A percentile compares a stretch with the other conserved stretches of the same genome.
phyloP scores from a whole-genome alignment of 306 rosid genomes.

The Castanopsis chinensis region DNA sequence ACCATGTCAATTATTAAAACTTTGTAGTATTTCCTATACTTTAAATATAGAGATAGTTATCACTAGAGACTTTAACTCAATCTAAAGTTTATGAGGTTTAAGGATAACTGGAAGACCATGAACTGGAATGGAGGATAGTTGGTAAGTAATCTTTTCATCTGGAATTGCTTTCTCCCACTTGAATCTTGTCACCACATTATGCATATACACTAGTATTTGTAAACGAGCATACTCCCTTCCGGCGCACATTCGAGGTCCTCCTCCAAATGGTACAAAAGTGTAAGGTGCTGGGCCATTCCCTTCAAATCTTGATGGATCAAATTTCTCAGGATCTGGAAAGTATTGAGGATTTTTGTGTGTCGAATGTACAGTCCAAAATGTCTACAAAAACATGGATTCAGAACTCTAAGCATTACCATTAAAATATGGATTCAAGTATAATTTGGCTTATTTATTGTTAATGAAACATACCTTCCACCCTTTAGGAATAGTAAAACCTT shows the following conservation, averaged over 20 bases:
- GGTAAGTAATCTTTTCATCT: slow-evolving; percentile 23
- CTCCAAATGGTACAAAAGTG: slow-evolving; percentile 37
- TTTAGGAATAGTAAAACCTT: slow-evolving; percentile 39
- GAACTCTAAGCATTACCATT: too few species aligned
- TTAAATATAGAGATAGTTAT: too few species aligned
- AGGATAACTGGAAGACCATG: slow-evolving; percentile 32
- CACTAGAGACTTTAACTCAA: too few species aligned
- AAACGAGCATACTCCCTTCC: slow-evolving; percentile 30
- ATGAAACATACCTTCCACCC: slow-evolving; percentile 39
- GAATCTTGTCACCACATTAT: slow-evolving; percentile 32
- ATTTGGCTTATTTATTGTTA: too few species aligned
- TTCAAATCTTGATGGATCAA: slow-evolving; percentile 51
- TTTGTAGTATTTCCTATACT: too few species aligned
- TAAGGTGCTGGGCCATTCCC: slow-evolving; percentile 31
- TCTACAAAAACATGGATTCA: slow-evolving; percentile 9
- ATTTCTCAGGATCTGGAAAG: slow-evolving; percentile 34
- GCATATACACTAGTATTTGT: slow-evolving; percentile 36
- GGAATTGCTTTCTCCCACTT: slow-evolving; percentile 29
- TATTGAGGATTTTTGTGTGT: slow-evolving; percentile 26
- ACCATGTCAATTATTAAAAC: too few species aligned
- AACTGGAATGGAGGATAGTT: slow-evolving; percentile 18
- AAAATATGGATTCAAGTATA: too few species aligned
- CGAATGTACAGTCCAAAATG: slow-evolving; percentile 34
- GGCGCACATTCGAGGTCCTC: slow-evolving; percentile 39
- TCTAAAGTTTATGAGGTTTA: not conserved